These are phyloP conservation scores for Stephanodiscus triporus DNA, from an alignment of 108 stramenopile genomes.

Conservation along the genomic window DNA sequence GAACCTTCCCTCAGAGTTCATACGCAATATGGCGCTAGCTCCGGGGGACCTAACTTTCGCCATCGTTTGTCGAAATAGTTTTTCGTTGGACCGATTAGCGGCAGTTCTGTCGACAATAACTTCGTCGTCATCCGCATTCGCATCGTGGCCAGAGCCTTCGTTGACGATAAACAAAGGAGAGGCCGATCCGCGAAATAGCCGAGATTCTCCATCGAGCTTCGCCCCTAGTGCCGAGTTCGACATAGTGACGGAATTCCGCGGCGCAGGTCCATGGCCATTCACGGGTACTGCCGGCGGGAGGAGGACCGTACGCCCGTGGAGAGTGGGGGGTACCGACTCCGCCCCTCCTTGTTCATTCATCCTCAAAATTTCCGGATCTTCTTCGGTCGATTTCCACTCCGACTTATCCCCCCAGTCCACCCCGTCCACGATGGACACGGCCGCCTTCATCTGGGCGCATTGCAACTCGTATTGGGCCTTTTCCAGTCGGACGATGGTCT, in stretches of 20 bases:
- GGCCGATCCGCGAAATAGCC: constrained; percentile 1
- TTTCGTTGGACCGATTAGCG: background rate
- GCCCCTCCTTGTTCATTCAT: background rate
- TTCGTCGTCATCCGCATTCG: background rate
- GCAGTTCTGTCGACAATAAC: background rate
- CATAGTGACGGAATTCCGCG: background rate
- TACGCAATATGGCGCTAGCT: constrained; percentile 22
- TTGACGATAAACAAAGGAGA: background rate
- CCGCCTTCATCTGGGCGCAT: constrained; percentile 52
- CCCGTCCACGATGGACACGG: constrained; percentile 33
- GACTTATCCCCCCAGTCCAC: constrained; percentile 12
- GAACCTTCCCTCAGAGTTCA: constrained; percentile 49
- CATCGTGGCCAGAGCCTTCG: background rate
- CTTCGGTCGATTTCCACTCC: background rate
- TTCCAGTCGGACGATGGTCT: constrained; percentile 55
- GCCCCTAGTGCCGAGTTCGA: background rate
- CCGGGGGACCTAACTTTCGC: background rate
- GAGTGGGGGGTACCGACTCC: background rate
- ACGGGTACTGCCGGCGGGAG: too few relatives aligned
- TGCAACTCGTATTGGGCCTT: constrained; percentile 64
- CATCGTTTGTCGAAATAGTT: background rate
- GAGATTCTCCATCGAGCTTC: background rate
- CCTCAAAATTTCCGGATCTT: background rate
- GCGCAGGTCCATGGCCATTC: background rate
- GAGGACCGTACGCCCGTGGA: too few relatives aligned